phyloP scores from a whole-genome alignment of 345 rosid species.

The Microthlaspi erraticum region DNA sequence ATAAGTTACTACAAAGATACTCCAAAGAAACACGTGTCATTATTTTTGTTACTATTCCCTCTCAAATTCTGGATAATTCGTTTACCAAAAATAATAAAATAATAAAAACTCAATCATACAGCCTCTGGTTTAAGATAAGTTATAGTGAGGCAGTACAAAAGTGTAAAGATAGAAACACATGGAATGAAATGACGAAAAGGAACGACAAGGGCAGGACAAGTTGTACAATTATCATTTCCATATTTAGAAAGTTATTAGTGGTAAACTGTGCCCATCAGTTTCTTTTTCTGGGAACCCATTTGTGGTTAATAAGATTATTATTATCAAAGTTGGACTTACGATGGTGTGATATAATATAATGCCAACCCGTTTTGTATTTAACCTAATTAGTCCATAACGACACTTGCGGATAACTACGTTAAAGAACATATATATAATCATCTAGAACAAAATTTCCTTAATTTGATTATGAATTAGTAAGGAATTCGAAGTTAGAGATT shows the following conservation, averaged over 20 bases:
- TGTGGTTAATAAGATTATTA: not conserved
- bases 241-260: conserved; percentile 5
- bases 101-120: not conserved
- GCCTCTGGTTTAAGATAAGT: conserved; percentile 22
- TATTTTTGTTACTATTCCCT: conserved; percentile 23
- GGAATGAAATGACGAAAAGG: conserved; percentile 19
- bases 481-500: too few species aligned
- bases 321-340: not conserved
- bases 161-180: conserved; percentile 32
- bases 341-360: conserved; percentile 5
- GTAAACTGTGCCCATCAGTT: conserved; percentile 19
- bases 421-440: not conserved
- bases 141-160: conserved; percentile 24
- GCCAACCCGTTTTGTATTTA: not conserved
- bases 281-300: not conserved
- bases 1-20: conserved; percentile 15
- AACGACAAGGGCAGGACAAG: conserved; percentile 21
- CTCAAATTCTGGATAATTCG: conserved; percentile 22
- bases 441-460: not conserved
- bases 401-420: conserved; percentile 8
- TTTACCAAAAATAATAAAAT: not conserved
- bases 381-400: conserved; percentile 1
- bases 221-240: conserved; percentile 7
- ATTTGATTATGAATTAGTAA: not conserved
- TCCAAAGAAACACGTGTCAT: conserved; percentile 5